Base-by-base conservation (phyloP, 2,329 filamentous ascomycete species). In the Thielaviopsis populi region DNA sequence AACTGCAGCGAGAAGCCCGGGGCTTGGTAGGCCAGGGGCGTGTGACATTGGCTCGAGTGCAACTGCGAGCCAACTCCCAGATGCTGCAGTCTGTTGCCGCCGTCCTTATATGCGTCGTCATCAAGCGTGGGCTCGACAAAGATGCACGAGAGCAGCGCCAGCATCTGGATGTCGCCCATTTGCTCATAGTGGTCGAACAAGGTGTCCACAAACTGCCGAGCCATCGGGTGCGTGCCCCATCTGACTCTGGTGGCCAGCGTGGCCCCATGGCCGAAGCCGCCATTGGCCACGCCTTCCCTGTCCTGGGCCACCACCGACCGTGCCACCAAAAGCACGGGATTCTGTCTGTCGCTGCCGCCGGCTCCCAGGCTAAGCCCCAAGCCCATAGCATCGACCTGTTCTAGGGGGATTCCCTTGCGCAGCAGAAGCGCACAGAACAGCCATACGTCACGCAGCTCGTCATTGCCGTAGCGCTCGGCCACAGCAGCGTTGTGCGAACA, bases 401-500 rank as follows among this genome's bases (percentile, higher is more conserved):
- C 80, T 2, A 92, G 76, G 1, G 87, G 88, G 33, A 91, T 85
- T 54, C 89, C 84, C 68, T 88, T 87, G 68, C 85, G 84, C 56
- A 97, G 76, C 5, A 97, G 78, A 65, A 96, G 77, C 19, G 83
- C 86, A 63, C 90, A 79, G 68, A 96, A 86, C 59, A 82, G 83
- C 94, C 94, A 99, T 6, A 95, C 82, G 68, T 90, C 83, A 30
- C 87, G 86, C 37, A 95, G 74, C 67, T 96, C 89, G 67, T 59
- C 50, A 5, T 83, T 81, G 3, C 86, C 88, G 68, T 87, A 80
- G 67, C 83, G 85, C 68, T 84, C 80, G 8, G 92, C 91, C 56
- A 95, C 84, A 1, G 76, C 75, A 8, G 91, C 89, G 72, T 99
- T 99, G 69, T 95, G 87, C 54, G 82, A 79, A 73, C 92, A 97